Evolutionary conservation across 208 protist species (phyloP).

Genomic region (Strigomonas oncopelti): DNA sequence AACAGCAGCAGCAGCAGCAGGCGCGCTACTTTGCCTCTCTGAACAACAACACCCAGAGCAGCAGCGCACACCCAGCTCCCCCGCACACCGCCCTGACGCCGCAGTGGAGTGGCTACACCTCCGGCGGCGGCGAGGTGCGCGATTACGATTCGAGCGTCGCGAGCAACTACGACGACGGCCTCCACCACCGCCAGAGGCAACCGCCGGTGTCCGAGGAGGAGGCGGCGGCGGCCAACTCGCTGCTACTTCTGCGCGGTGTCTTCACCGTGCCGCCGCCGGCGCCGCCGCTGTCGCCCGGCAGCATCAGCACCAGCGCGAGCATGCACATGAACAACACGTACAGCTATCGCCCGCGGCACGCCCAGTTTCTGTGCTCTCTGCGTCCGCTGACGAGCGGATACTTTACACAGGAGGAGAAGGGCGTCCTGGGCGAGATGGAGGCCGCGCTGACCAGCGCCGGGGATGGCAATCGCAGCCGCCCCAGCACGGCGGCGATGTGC

Average conservation of each 20-base stretch:
- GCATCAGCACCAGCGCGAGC: not conserved
- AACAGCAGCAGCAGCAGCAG: constrained; percentile 8
- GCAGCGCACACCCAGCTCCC: too few relatives aligned
- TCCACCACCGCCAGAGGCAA: too few relatives aligned
- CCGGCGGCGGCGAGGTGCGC: too few relatives aligned
- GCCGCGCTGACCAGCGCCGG: not conserved
- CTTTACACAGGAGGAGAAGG: constrained; percentile 29
- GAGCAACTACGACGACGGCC: too few relatives aligned
- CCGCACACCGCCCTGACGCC: not conserved
- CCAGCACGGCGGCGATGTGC: too few relatives aligned
- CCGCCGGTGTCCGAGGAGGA: not conserved
- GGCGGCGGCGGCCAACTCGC: not conserved
- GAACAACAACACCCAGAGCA: too few relatives aligned
- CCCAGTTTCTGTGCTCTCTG: constrained; percentile 24
- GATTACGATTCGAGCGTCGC: too few relatives aligned
- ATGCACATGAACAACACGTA: too few relatives aligned
- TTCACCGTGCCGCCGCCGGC: not conserved
- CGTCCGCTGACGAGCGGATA: constrained; percentile 23
- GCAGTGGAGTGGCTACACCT: not conserved
- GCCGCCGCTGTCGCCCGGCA: not conserved
- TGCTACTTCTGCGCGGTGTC: not conserved
- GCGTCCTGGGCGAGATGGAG: constrained; percentile 11
- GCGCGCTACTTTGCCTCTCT: too few relatives aligned
- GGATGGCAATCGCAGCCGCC: too few relatives aligned
- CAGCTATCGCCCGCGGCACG: not conserved